Percentiles rank a stretch among this genome's conserved stretches.
These are phyloP conservation scores for Beauveria scarabaeidicola DNA, from an alignment of 2,329 filamentous ascomycete species.

Conservation along the genomic window DNA sequence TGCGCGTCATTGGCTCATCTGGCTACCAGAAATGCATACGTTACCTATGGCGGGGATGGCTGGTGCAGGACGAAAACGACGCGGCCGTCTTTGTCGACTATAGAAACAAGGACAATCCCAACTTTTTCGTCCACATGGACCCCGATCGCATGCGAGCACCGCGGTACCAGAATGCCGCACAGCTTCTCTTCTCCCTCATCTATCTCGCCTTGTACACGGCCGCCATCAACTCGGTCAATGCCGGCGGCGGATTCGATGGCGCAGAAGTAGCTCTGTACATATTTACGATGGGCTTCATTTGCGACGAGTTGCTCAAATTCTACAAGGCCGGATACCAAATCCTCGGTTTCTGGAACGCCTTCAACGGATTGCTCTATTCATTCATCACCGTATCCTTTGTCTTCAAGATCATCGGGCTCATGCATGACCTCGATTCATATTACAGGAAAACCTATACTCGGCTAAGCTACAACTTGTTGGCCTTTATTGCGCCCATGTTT, in stretches of 20 bases:
- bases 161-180: slow-evolving; percentile 82
- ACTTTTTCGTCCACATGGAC: slow-evolving; percentile 75
- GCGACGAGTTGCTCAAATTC: slow-evolving; percentile 78
- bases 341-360: slow-evolving; percentile 93
- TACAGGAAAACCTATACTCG: slow-evolving; percentile 58
- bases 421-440: slow-evolving; percentile 40
- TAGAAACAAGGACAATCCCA: slow-evolving; percentile 67
- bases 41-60: slow-evolving; percentile 91
- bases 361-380: slow-evolving; percentile 77
- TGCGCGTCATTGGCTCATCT: slow-evolving; percentile 80
- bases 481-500: slow-evolving; percentile 92
- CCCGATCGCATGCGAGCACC: slow-evolving; percentile 92
- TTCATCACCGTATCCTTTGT: slow-evolving; percentile 72
- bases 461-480: slow-evolving; percentile 87
- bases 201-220: slow-evolving; percentile 81
- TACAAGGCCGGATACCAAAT: slow-evolving; percentile 92
- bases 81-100: slow-evolving; percentile 86
- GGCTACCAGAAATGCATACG: slow-evolving; percentile 94
- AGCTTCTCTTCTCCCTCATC: slow-evolving; percentile 74
- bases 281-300: slow-evolving; percentile 86
- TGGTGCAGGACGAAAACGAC: slow-evolving; percentile 91
- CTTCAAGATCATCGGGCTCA: slow-evolving; percentile 69
- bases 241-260: slow-evolving; percentile 69
- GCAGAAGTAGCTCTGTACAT: slow-evolving; percentile 80
- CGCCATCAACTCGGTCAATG: slow-evolving; percentile 92